Conservation (phyloP, 306 rosid genomes). For the Prunus dulcis region DNA sequence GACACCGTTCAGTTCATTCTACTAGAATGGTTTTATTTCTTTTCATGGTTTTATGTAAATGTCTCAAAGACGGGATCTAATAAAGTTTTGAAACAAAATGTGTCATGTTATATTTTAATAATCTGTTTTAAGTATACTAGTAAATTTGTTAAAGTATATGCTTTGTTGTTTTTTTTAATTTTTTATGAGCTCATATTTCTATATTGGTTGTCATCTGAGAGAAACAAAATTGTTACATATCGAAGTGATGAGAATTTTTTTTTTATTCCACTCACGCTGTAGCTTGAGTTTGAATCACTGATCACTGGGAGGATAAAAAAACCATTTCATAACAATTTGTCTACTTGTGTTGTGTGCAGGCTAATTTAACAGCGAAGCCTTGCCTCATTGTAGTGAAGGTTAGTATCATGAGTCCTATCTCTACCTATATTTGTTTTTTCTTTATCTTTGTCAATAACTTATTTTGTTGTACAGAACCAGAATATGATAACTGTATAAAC, state of each 20-base stretch:
- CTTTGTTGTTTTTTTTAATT: neutral
- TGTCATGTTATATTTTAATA: neutral
- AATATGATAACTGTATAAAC: neutral
- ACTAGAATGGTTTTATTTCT: neutral
- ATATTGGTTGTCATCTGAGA: constrained; percentile 3
- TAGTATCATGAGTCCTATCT: constrained; percentile 25
- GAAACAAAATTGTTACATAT: neutral
- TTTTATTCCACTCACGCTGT: neutral
- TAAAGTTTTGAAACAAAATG: neutral
- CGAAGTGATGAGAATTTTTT: neutral
- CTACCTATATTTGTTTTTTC: neutral
- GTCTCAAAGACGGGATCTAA: neutral
- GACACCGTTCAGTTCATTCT: neutral
- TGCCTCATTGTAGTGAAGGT: constrained; percentile 70
- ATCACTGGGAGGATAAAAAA: neutral
- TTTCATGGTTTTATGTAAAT: constrained; percentile 4
- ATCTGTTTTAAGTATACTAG: neutral
- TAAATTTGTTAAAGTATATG: neutral
- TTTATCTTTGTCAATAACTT: neutral
- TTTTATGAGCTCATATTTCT: neutral
- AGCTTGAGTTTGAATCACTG: constrained; percentile 5
- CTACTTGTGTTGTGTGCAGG: constrained; percentile 43
- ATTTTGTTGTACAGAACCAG: neutral
- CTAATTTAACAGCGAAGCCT: constrained; percentile 53
- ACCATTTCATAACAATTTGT: constrained; percentile 16